Base-by-base conservation (phyloP, 1,284 basidiomycete genomes). In the Malassezia furfur region DNA sequence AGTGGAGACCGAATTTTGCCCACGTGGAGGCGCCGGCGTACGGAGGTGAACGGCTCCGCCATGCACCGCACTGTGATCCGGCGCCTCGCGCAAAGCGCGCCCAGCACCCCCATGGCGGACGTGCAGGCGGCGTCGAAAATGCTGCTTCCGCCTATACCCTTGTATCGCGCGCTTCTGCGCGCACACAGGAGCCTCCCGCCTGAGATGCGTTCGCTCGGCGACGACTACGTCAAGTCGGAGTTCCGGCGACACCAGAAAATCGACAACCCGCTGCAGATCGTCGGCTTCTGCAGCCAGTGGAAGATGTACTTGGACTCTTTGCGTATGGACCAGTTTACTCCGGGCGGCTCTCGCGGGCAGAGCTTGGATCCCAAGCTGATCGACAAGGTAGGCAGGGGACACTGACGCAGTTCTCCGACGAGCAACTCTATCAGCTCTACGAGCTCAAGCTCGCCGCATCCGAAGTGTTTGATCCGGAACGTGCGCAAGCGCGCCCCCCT, bases 391-490 rank as follows among this genome's bases (percentile, higher is more conserved):
- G 19, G 53, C 44, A 9, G n/a, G 19, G 9, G 8, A 31, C 8
- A 8, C 43, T 36, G 8, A 39, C 35, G 1, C 48, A 66, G 62
- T 61, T 75, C 45, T 72, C 71, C 2, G 67, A 73, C 35, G 72
- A 75, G 57, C 74, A 75, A 64, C 64, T 75, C n/a, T 68, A 72
- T 35, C 74, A 75, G 59, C 61, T 75, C 21, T 70, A 73, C 53
- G 72, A 75, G 48, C 53, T 75, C 30, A 70, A 71, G 63, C 61
- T 57, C 1, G 68, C 66, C 0, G 62, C 69, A 0, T 49, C 59
- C n/a, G 64, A 68, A 45, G 59, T 63, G 1, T 73, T 68, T 36
- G 63, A 66, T 39, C 68, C 70, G 11, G 55, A 62, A 2, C 54
- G 62, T 21, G 67, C 67, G 1, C 64, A 63, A 48, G 50, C 53